Base-by-base conservation (phyloP, 2,329 filamentous ascomycete genomes). In the Colletotrichum coccodes region DNA sequence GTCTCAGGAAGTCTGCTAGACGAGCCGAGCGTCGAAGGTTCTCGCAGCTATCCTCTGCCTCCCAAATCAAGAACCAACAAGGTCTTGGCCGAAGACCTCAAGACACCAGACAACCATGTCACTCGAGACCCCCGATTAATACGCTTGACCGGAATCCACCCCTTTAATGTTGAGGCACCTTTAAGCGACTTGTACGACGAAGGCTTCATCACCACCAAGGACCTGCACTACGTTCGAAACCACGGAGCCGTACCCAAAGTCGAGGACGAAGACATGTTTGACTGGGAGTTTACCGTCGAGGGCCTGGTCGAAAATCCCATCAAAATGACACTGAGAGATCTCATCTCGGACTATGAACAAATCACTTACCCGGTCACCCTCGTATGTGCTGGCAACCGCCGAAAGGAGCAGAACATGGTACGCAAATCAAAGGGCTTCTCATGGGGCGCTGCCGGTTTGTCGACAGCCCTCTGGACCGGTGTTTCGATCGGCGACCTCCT, bases 351-450 rank as follows among this genome's bases (percentile, higher is more conserved):
- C 9, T 97, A 92, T 74, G 90, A 95, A 62, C 93, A 97, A 76
- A 87, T 94, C 30, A 97, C 94, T 3, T 93, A 92, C 66, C 95
- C 95, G 0, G 87, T 98, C 68, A 97, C 95, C 0, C 87, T 98
- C 1, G 94, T 97, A 26, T 98, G 95, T 78, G 95, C 95, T 4
- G 95, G 95, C 1, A 98, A 98, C 78, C 87, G 95, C 68, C 88
- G 95, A 36, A 97, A 97, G 81, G 95, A 98, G 80, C 95, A 97
- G 77, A 98, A 98, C 73, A 86, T 94, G 59, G 93, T 97, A 3
- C 87, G 94, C 18, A 97, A 97, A 79, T 94, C 93, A 1, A 97
- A 97, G 75, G 95, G 95, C 0, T 98, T 98, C 81, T 97, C 94
- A 2, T 98, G 95, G 95, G 95, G 95, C 40, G 86, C 95, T 1